Evolutionary conservation across 495 filamentous ascomycete genomes (phyloP).

Genomic region (Articulospora tetracladia): DNA sequence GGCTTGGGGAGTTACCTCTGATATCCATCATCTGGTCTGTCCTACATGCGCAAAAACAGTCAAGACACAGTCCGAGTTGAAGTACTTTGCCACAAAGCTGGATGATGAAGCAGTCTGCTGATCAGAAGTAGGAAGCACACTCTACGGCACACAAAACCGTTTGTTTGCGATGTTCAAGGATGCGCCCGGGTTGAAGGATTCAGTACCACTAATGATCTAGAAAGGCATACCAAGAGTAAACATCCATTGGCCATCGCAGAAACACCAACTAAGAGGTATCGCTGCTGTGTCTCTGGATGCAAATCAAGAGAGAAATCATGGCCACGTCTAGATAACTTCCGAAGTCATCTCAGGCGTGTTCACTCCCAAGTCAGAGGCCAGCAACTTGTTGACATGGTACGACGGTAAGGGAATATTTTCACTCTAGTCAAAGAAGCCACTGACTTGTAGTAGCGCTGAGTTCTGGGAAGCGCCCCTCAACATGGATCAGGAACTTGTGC

Average conservation of each 20-base stretch:
- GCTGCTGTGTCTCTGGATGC: conserved; percentile 63
- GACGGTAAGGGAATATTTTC: conserved; percentile 15
- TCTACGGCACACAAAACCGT: conserved; percentile 71
- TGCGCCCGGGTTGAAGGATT: conserved; percentile 68
- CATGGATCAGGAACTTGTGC: conserved; percentile 5
- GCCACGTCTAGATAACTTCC: conserved; percentile 91
- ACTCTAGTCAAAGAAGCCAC: background rate
- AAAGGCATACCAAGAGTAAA: conserved; percentile 67
- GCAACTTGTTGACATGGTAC: conserved; percentile 17
- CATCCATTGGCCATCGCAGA: conserved; percentile 41
- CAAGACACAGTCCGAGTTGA: conserved; percentile 45
- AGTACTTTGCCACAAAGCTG: conserved; percentile 21
- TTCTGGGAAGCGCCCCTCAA: conserved; percentile 8
- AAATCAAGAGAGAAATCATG: conserved; percentile 69
- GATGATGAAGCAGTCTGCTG: background rate
- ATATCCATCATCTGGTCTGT: conserved; percentile 28
- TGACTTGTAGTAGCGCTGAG: conserved; percentile 20
- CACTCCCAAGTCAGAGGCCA: conserved; percentile 37
- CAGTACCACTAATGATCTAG: conserved; percentile 76
- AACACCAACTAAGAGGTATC: conserved; percentile 54
- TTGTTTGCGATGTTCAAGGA: conserved; percentile 56
- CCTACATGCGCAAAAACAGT: conserved; percentile 29
- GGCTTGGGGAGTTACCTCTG: conserved; percentile 4
- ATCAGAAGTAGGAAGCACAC: conserved; percentile 67
- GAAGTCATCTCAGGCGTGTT: conserved; percentile 76